A percentile compares a stretch with the other conserved stretches of the same genome.
Conservation (phyloP, 257 asterid species). For the Schizonepeta tenuifolia region DNA sequence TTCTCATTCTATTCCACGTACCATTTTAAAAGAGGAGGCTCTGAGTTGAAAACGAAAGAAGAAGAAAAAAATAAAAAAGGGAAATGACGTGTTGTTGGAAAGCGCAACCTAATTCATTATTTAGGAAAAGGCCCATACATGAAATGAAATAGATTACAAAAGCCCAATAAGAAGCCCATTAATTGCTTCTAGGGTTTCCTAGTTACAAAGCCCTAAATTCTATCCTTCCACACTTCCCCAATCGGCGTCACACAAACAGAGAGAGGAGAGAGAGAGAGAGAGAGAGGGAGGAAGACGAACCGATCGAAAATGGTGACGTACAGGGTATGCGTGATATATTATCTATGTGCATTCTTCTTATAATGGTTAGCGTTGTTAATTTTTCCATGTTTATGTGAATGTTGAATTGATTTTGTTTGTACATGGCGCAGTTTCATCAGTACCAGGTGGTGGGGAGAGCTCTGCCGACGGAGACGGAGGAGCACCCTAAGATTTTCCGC, state of each 20-base stretch:
- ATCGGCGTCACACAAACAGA: neutral
- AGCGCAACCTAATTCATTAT: neutral
- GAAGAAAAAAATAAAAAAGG: no score
- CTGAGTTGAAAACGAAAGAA: neutral
- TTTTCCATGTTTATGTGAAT: neutral
- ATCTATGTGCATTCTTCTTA: neutral
- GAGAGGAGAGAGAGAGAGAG: neutral
- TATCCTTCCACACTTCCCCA: neutral
- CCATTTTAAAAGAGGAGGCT: no score
- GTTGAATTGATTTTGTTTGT: slow-evolving; percentile 13
- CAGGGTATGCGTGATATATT: slow-evolving; percentile 14
- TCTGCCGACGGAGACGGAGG: slow-evolving; percentile 66
- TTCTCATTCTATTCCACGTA: no score
- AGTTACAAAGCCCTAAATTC: neutral
- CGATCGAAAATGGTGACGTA: slow-evolving; percentile 32
- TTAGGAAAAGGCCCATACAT: neutral
- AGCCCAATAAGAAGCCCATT: slow-evolving; percentile 32
- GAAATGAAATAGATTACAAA: neutral
- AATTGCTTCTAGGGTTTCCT: neutral
- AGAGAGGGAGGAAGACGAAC: slow-evolving; percentile 1
- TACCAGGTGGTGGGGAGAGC: slow-evolving; percentile 82
- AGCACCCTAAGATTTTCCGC: slow-evolving; percentile 66
- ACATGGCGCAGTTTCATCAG: slow-evolving; percentile 57
- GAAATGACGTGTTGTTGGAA: neutral
- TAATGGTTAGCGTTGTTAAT: neutral